Conservation (phyloP, 495 filamentous ascomycete species). For the Talaromyces thailandensis region DNA sequence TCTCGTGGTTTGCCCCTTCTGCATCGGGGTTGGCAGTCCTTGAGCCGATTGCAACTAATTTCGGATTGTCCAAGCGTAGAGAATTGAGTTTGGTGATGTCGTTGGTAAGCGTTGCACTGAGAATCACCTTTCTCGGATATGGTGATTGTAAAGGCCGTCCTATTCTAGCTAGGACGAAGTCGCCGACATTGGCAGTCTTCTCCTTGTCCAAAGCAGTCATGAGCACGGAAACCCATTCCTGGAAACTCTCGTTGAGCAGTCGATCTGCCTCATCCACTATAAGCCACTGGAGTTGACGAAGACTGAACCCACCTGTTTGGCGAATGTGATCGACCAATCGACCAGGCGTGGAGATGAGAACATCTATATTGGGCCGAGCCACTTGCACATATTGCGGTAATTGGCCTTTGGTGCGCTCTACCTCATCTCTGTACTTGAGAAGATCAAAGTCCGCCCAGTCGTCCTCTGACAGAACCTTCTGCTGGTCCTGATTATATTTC, state of each 20-base stretch:
- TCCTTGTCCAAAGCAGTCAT: conserved; percentile 51
- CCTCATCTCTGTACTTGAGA: conserved; percentile 28
- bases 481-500: conserved; percentile 34
- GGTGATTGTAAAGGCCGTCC: conserved; percentile 26
- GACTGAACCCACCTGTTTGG: conserved; percentile 68
- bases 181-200: conserved; percentile 39
- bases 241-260: conserved; percentile 82
- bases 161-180: conserved; percentile 27
- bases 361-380: conserved; percentile 64
- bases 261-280: conserved; percentile 93
- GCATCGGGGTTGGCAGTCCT: conserved; percentile 32
- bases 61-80: conserved; percentile 64
- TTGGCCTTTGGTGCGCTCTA: conserved; percentile 29
- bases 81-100: conserved; percentile 73
- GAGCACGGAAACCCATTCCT: conserved; percentile 77
- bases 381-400: conserved; percentile 53
- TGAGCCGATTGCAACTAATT: conserved; percentile 59
- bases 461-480: conserved; percentile 27
- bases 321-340: conserved; percentile 85
- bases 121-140: conserved; percentile 60
- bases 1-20: conserved; percentile 16
- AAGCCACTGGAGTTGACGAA: conserved; percentile 71
- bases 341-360: conserved; percentile 89
- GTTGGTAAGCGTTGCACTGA: conserved; percentile 90
- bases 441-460: conserved; percentile 41